These are phyloP conservation scores for Claviceps sorghi DNA, from an alignment of 2,329 filamentous ascomycete species.

Conservation along the genomic window DNA sequence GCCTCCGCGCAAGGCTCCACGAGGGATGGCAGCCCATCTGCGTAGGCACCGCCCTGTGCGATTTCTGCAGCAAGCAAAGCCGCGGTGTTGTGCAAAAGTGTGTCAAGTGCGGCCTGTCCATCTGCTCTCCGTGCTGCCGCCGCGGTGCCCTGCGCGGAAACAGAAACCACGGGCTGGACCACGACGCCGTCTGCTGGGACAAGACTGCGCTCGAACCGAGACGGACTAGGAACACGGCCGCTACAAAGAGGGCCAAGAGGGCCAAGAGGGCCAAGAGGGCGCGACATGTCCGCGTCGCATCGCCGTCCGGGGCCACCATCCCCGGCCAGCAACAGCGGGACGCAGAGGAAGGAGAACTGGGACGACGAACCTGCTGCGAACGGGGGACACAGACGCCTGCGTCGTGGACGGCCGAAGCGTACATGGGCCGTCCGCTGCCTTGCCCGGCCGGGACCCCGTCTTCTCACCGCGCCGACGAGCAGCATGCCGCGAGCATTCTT, in stretches of 20 bases:
- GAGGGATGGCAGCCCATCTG: conserved; percentile 10
- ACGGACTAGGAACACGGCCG: too few species aligned
- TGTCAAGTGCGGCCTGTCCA: conserved; percentile 10
- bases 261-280: background rate
- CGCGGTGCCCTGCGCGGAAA: conserved; percentile 7
- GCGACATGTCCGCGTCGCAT: background rate
- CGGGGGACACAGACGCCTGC: conserved; percentile 2
- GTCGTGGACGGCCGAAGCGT: background rate
- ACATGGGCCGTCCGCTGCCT: background rate
- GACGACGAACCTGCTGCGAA: background rate
- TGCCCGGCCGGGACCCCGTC: too few species aligned
- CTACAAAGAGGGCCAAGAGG: background rate
- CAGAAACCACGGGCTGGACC: conserved; percentile 10
- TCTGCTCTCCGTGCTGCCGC: conserved; percentile 12
- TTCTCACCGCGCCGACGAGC: background rate
- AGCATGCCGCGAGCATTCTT: background rate
- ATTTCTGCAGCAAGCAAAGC: conserved; percentile 12
- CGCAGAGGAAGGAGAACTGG: background rate
- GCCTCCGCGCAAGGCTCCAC: conserved; percentile 6
- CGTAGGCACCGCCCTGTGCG: conserved; percentile 14
- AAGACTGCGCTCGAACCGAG: background rate
- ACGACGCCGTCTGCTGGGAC: conserved; percentile 9
- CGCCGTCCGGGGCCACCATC: too few species aligned
- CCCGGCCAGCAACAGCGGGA: background rate
- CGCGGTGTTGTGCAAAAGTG: conserved; percentile 14